A percentile compares a stretch with the other conserved stretches of the same genome.
phyloP scores from a whole-genome alignment of 305 asterid species.

The Salvia sclarea region DNA sequence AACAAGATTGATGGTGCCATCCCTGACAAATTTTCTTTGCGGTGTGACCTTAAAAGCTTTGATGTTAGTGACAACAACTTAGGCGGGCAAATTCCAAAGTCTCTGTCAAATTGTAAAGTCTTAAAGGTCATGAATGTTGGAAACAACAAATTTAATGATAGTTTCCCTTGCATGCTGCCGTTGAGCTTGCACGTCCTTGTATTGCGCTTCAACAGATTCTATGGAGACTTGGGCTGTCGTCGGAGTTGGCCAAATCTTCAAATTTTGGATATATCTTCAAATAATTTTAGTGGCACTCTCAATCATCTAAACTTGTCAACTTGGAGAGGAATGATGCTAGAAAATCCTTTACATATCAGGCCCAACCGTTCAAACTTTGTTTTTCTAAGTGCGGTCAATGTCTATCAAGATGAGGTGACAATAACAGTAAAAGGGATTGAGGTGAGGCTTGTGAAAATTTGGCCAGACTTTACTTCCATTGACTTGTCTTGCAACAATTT shows the following conservation, averaged over 20 bases:
- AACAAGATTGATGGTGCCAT: neutral
- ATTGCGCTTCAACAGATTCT: no score
- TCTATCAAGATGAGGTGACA: conserved; percentile 31
- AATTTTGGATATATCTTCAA: no score
- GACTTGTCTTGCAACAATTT: no score
- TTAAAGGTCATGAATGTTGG: conserved; percentile 33
- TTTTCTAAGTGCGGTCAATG: neutral
- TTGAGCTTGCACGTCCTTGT: no score
- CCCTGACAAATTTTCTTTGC: no score
- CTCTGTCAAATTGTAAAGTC: neutral
- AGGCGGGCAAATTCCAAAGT: neutral
- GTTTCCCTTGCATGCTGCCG: conserved; percentile 33
- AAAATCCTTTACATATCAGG: neutral
- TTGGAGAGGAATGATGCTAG: no score
- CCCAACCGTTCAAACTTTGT: neutral
- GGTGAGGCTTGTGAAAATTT: neutral
- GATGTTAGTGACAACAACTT: neutral
- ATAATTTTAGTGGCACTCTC: no score
- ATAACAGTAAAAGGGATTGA: conserved; percentile 31
- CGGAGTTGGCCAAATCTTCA: no score
- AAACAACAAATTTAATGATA: neutral
- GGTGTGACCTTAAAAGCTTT: neutral
- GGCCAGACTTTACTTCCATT: no score
- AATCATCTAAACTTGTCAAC: conserved; percentile 15
- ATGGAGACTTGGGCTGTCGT: no score